Evolutionary conservation across 2,329 filamentous ascomycete genomes (phyloP).

Genomic region (Monosporascus ibericus): DNA sequence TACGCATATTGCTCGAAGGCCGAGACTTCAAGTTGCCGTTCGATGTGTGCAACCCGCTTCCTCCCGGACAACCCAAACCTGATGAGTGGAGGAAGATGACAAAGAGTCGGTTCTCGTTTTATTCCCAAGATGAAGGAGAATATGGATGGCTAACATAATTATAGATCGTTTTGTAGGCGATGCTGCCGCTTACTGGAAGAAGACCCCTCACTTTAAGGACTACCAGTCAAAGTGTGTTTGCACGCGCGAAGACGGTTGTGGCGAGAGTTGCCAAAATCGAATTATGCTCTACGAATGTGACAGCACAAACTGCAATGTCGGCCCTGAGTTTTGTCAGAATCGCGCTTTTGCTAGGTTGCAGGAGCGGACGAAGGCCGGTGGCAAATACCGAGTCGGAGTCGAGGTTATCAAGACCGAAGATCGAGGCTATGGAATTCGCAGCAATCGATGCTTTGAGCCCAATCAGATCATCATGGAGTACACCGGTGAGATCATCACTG

Average conservation of each 20-base stretch:
- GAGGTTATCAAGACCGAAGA: constrained; percentile 89
- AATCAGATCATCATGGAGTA: constrained; percentile 98
- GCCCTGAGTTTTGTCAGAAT: constrained; percentile 71
- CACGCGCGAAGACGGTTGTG: constrained; percentile 71
- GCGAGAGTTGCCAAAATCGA: constrained; percentile 85
- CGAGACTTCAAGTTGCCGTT: constrained; percentile 85
- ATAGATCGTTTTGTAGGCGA: constrained; percentile 86
- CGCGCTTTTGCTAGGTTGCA: constrained; percentile 79
- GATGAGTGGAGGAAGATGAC: constrained; percentile 90
- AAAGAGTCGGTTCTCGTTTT: constrained; percentile 59
- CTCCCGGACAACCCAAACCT: constrained; percentile 81
- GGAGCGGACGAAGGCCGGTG: constrained; percentile 67
- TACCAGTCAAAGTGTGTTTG: constrained; percentile 76
- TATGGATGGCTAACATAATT: constrained; percentile 22
- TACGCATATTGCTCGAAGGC: constrained; percentile 63
- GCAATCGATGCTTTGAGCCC: constrained; percentile 78
- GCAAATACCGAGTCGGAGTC: constrained; percentile 86
- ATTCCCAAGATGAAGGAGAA: not conserved
- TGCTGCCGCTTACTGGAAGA: constrained; percentile 74
- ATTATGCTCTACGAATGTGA: constrained; percentile 98
- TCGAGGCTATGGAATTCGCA: constrained; percentile 85
- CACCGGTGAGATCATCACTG: constrained; percentile 94
- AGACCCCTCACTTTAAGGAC: constrained; percentile 66
- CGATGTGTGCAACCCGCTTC: constrained; percentile 82
- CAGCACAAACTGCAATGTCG: constrained; percentile 77